Base-by-base conservation (phyloP, 176 grass and related monocot species). In the Melocanna baccifera region DNA sequence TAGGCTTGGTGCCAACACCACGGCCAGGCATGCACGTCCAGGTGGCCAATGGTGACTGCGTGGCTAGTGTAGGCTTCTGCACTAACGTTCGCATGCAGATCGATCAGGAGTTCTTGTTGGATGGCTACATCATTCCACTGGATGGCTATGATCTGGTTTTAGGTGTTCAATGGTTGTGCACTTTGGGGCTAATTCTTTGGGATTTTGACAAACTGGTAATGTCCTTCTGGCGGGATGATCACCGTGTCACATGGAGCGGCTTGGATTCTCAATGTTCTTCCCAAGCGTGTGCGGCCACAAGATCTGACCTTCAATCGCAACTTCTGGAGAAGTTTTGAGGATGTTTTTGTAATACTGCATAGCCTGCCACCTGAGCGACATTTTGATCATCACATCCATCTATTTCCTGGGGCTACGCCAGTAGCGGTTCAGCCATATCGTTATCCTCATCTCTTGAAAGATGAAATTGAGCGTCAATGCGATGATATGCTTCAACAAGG, bases 361-460 rank as follows among this genome's bases (percentile, higher is more conserved):
- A 13, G 2, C 42, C 43, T 16, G 12, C 23, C 2, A 0, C 69
- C 1, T 1, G 19, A 9, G 0, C 7, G 0, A 0, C 0, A 0
- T 2, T 46, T 2, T 3, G 26, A 52, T 9, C 25, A 32, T 15
- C 2, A 2, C 0, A 73, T 73, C 2, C 45, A 19, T 0, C 25
- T 73, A 0, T 6, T 51, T 1, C 70, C 7, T 0, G 1, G 28
- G 14, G 6, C 7, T 0, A 2, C 45, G 0, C 26, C 26, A 2
- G 14, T 73, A 0, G 23, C 14, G 0, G 46, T 73, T 0, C 6
- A 14, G 0, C 70, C 70, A 1, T 73, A 52, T 0, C 14, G 46
- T 0, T 52, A 73, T 3, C 7, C 46, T 0, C 45, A 73, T 0
- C 0, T 52, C 0, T 6, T 16, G 0, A 73, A 73, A 1, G 25